Base-by-base conservation (phyloP, 306 rosid genomes). In the Sesbania bispinosa region DNA sequence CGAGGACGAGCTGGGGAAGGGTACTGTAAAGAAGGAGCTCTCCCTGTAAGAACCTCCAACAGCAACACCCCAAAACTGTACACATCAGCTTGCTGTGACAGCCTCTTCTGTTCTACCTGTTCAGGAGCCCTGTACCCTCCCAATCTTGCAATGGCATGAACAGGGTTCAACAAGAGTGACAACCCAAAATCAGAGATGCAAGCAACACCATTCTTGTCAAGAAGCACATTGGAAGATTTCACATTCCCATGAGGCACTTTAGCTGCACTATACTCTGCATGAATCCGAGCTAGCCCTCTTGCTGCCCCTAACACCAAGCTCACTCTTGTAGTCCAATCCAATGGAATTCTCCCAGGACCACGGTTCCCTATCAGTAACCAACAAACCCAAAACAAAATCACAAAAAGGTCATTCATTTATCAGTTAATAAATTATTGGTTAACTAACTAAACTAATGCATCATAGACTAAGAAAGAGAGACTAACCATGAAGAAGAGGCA, bases 241-340 rank as follows among this genome's bases (percentile, higher is more conserved):
- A 95, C 83, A 46, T 95, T 95, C 13, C 99, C 99, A 45, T 91
- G 99, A 0, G 99, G 97, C 4, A 95, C 83, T 77, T 88, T 91
- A 1, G 96, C 88, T 10, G 82, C 68, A 4, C 82, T 80, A 43
- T 83, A 89, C 61, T 91, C 99, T 15, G 77, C 88, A 21, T 95
- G 99, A 59, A 95, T 88, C 77, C 83, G 52, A 2, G 96, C 93
- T 1, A 95, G 87, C 15, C 99, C 99, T 33, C 91, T 85, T 9
- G 99, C 96, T 21, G 99, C 99, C 2, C 96, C 99, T 5, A 94
- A 67, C 26, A 88, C 83, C 78, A 95, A 83, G 83, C 97, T 95
- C 81, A 95, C 91, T 73, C 99, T 86, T 6, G 99, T 95, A 5
- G 99, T 91, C 99, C 99, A 95, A 81, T 95, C 99, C 85, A 95